Base-by-base conservation (phyloP, 2,329 filamentous ascomycete genomes). In the Trichoderma breve region DNA sequence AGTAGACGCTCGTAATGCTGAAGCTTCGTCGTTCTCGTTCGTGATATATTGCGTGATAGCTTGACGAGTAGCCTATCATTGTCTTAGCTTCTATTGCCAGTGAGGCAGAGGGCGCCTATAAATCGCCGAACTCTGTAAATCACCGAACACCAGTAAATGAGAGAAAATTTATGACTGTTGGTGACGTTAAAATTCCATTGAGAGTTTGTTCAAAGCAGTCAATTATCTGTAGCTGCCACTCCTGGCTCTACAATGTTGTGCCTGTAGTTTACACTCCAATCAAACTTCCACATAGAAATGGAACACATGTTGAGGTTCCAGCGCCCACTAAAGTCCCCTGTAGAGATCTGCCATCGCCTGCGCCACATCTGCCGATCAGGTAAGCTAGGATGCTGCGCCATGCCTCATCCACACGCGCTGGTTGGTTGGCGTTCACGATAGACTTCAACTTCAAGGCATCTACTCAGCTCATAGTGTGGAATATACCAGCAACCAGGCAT, bases 281-380 rank as follows among this genome's bases (percentile, higher is more conserved):
- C 8, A 53, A 24, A 12, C 43, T 51, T 21, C 8, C 43, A 47
- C 43, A 4, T 14, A 6, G 34, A 36, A 36, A 36, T 24, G 21
- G 11, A 53, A 53, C 43, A 26, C 14, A 21, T 9, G 30, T 30
- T 47, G 36, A 43, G 61, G 61, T 15, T 28, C 36, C 15, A 14
- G 24, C 61, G 24, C 36, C 53, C 39, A 32, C 36, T 15, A 53
- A 62, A 18, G 24, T 68, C 32, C 57, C 55, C 39, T 53, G 55
- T 36, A 61, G 21, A 24, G 55, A 62, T 70, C 67, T 47, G 57
- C 53, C 55, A 26, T 53, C 28, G 57, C 39, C 67, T 70, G 67
- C 67, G 67, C 67, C 67, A 70, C 67, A 70, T 62, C 65, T 61
- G 55, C 36, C 66, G 53, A 69, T 61, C 53, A 61, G 67, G 67